Conservation (phyloP, 2,329 filamentous ascomycete genomes). For the Botryosphaeria dothidea region DNA sequence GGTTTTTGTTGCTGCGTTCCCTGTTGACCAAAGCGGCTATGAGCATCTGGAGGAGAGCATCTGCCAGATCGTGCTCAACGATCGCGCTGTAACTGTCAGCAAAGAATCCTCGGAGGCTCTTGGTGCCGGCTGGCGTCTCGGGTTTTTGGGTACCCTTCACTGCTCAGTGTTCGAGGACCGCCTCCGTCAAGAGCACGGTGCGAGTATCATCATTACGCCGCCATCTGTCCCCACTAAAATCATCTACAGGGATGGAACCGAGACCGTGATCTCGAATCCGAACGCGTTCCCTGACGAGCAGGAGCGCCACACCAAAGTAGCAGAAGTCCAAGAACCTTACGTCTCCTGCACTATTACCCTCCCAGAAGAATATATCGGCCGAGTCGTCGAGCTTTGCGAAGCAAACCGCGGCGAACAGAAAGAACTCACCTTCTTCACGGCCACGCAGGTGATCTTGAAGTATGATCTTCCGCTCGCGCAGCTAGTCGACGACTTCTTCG, state of each 20-base stretch:
- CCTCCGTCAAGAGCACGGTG: conserved; percentile 88
- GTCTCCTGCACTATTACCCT: conserved; percentile 84
- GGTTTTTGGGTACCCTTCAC: conserved; percentile 94
- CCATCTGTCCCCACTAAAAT: conserved; percentile 93
- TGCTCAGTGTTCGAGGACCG: conserved; percentile 99
- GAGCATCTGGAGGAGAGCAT: conserved; percentile 90
- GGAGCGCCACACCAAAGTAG: conserved; percentile 53
- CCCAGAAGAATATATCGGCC: conserved; percentile 90
- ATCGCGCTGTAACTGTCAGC: conserved; percentile 88
- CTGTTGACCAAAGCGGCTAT: conserved; percentile 87
- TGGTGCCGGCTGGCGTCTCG: conserved; percentile 89
- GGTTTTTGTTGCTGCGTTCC: conserved; percentile 98
- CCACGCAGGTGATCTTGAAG: conserved; percentile 89
- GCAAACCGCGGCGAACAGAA: conserved; percentile 83
- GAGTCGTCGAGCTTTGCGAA: conserved; percentile 94
- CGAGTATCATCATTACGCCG: conserved; percentile 94
- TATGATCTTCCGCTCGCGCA: conserved; percentile 88
- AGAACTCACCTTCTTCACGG: conserved; percentile 86
- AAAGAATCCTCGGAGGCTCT: conserved; percentile 95
- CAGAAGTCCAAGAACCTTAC: conserved; percentile 70
- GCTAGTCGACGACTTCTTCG: conserved; percentile 95
- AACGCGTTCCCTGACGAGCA: conserved; percentile 79
- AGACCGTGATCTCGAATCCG: conserved; percentile 80
- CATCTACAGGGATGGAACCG: conserved; percentile 72
- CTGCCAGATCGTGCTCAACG: conserved; percentile 88